Evolutionary conservation across 2,329 filamentous ascomycete genomes (phyloP), one percentile per base, ranked within the genome.

Genomic region (Colletotrichum tamarilloi): DNA sequence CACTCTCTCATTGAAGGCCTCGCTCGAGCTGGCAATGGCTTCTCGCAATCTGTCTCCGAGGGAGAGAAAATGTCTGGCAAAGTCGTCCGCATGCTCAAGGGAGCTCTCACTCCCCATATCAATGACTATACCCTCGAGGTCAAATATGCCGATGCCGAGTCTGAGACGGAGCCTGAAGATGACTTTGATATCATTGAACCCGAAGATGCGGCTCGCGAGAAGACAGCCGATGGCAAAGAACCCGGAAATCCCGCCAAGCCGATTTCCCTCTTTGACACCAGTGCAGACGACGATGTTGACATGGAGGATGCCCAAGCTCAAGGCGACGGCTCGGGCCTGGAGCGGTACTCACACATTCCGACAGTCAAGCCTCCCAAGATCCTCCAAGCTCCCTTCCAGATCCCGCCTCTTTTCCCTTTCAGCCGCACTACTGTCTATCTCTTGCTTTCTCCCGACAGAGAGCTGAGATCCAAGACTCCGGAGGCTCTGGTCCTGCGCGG

Each of bases 41-140:
- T 92, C 73, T 81, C 88, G 0, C 92, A 95, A 79, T 85, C 87
- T 0, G 92, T 94, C 0, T 85, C 84, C 1, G 82, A 89, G 7
- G 83, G 87, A 1, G 93, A 95, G 79, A 90, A 91, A 77, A 89
- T 94, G 81, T 90, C 93, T 76, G 88, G 84, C 75, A 93, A 93
- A 78, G 87, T 94, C 1, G 86, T 95, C 2, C 88, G 93, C 2
- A 95, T 95, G 93, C 84, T 95, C 69, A 94, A 93, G 78, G 92
- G 89, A 0, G 90, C 92, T 0, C 81, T 95, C 24, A 90, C 88
- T 2, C 91, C 92, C 0, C 92, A 94, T 74, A 84, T 93, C 57
- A 87, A 82, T 19, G 88, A 94, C 77, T 93, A 92, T 77, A 86
- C 84, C 0, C 82, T 94, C 1, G 90, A 92, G 77, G 82, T 94